phyloP scores from a whole-genome alignment of 257 asterid species.

The Fraxinus anomala region DNA sequence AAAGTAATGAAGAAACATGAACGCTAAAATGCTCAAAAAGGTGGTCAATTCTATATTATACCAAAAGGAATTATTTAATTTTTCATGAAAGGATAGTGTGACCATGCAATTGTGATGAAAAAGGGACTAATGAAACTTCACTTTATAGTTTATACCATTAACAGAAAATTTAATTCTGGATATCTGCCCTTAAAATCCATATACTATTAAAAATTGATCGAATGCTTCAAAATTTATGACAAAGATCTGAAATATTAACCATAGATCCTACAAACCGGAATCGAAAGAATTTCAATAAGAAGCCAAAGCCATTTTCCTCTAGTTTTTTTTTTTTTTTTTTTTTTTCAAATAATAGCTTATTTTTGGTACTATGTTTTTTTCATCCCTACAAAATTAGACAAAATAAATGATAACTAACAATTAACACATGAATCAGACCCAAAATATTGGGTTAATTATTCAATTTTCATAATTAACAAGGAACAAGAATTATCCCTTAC shows the following conservation, averaged over 20 bases:
- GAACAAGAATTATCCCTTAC: not conserved
- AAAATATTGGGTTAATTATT: not conserved
- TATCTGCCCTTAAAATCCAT: not conserved
- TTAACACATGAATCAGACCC: not conserved
- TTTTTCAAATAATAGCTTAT: not conserved
- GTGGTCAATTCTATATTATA: too few species aligned
- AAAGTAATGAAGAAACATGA: not conserved
- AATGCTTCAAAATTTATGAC: slow-evolving; percentile 10
- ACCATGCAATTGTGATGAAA: not conserved
- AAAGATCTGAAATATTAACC: not conserved
- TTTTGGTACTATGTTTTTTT: not conserved
- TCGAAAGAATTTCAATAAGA: not conserved
- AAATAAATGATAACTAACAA: not conserved
- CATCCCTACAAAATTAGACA: not conserved
- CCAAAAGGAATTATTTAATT: too few species aligned
- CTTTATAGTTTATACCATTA: not conserved
- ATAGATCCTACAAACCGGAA: not conserved
- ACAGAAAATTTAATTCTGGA: not conserved
- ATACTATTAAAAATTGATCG: not conserved
- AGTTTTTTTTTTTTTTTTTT: too few species aligned
- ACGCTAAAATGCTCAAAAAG: not conserved
- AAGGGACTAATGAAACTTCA: not conserved
- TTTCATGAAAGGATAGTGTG: too few species aligned
- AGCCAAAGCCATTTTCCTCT: not conserved
- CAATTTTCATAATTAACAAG: not conserved